phyloP scores from a whole-genome alignment of 306 rosid species.

The Hylodesmum podocarpum region DNA sequence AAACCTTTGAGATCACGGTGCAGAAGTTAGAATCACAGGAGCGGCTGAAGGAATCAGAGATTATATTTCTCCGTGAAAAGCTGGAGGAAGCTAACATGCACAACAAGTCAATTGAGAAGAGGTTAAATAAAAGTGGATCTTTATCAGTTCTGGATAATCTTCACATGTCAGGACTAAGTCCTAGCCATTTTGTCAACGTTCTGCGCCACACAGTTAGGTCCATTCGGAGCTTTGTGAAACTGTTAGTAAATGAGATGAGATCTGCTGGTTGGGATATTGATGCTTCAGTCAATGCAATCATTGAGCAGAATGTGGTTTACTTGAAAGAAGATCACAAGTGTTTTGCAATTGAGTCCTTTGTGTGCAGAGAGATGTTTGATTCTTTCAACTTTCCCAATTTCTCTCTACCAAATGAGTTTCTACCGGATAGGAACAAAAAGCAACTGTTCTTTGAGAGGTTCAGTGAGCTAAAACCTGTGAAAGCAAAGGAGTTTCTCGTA shows the following conservation, averaged over 20 bases:
- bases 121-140: conserved; percentile 65
- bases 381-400: conserved; percentile 67
- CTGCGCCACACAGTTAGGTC: conserved; percentile 58
- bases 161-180: conserved; percentile 56
- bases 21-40: conserved; percentile 69
- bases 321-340: conserved; percentile 72
- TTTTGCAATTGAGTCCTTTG: conserved; percentile 72
- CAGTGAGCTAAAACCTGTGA: conserved; percentile 53
- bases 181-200: conserved; percentile 63
- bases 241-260: conserved; percentile 68
- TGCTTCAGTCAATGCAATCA: conserved; percentile 53
- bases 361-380: conserved; percentile 79
- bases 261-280: conserved; percentile 67
- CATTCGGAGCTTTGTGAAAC: conserved; percentile 58
- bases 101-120: conserved; percentile 64
- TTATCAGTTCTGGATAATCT: conserved; percentile 57
- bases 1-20: conserved; percentile 50
- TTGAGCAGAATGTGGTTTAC: conserved; percentile 46
- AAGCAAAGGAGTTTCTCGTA: conserved; percentile 46
- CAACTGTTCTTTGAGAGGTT: conserved; percentile 46
- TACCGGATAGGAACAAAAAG: conserved; percentile 38
- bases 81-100: conserved; percentile 56
- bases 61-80: conserved; percentile 63
- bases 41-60: conserved; percentile 63
- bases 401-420: conserved; percentile 44